These are phyloP conservation scores for Trametes hirsuta DNA, from an alignment of 1,284 basidiomycete genomes.

Conservation along the genomic window DNA sequence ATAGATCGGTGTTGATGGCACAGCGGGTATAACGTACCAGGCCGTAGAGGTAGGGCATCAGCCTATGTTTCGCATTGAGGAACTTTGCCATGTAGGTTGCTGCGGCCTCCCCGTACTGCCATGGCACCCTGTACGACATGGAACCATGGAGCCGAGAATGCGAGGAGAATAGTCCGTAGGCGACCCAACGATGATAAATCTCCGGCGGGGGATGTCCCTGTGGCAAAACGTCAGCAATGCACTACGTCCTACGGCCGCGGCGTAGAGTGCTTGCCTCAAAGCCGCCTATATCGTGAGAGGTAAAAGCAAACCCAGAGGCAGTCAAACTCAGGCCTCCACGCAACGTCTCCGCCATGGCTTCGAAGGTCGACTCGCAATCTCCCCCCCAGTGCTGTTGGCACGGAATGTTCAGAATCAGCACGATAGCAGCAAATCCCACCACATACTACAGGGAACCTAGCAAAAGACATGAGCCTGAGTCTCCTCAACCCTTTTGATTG, in stretches of 20 bases:
- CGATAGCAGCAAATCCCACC: background rate
- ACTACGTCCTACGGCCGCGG: too few species aligned
- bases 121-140: conserved; percentile 74
- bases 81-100: conserved; percentile 68
- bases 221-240: background rate
- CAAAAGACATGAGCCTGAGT: too few species aligned
- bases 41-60: conserved; percentile 77
- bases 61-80: conserved; percentile 66
- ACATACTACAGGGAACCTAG: conserved; percentile 23
- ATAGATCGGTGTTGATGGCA: background rate
- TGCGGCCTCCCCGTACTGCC: conserved; percentile 75
- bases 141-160: conserved; percentile 77
- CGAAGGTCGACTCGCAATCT: conserved; percentile 78
- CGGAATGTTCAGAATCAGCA: conserved; percentile 2
- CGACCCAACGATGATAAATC: conserved; percentile 79
- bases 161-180: conserved; percentile 70
- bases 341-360: conserved; percentile 78
- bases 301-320: conserved; percentile 70
- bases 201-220: conserved; percentile 69
- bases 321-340: conserved; percentile 70
- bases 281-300: conserved; percentile 77
- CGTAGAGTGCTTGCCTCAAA: conserved; percentile 50
- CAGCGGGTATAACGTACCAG: conserved; percentile 45
- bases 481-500: background rate
- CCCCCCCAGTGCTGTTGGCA: conserved; percentile 69